Conservation (phyloP, 2,329 filamentous ascomycete genomes). For the Thielaviopsis musarum region DNA sequence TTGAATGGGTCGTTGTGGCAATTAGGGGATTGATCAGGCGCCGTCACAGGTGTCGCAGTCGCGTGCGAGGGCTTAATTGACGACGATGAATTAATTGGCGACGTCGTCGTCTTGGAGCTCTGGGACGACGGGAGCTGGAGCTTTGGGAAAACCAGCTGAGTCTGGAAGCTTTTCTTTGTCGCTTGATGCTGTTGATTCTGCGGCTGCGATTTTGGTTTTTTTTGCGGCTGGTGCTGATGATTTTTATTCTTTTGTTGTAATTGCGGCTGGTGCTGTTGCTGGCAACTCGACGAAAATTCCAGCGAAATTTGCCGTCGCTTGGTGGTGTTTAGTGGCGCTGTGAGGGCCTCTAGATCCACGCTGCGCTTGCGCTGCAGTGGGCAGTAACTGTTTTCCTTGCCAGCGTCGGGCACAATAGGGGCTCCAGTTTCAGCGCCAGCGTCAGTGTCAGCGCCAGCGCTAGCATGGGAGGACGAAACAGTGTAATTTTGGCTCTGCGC, state of each 20-base stretch:
- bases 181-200: not conserved
- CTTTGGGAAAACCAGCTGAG: not conserved
- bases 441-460: not conserved
- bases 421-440: not conserved
- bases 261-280: not conserved
- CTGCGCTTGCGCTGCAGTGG: conserved; percentile 7
- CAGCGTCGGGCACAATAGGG: not conserved
- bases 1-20: not conserved
- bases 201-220: not conserved
- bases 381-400: not conserved
- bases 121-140: not conserved
- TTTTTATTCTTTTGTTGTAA: not conserved
- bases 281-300: not conserved
- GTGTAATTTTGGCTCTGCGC: not conserved
- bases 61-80: not conserved
- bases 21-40: not conserved
- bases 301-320: not conserved
- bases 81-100: not conserved
- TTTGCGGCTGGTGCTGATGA: not conserved
- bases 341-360: conserved; percentile 7
- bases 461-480: not conserved
- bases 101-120: not conserved
- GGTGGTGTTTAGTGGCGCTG: conserved; percentile 1
- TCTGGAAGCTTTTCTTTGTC: not conserved
- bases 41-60: not conserved